Evolutionary conservation across 2,329 filamentous ascomycete genomes (phyloP), one percentile per base, ranked within the genome.

Genomic region (Teratosphaeria zuluensis): DNA sequence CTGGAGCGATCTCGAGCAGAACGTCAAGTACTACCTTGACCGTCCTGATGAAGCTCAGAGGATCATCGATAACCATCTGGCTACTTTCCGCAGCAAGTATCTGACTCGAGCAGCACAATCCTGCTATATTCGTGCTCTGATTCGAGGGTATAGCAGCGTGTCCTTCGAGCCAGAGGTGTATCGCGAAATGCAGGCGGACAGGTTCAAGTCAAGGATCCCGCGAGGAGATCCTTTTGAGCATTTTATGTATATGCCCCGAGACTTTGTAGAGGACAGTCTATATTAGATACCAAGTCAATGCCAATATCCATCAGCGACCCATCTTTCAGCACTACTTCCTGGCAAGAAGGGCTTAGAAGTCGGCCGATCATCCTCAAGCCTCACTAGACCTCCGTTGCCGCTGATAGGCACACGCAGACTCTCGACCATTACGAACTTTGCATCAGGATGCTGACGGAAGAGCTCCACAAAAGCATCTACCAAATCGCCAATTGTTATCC

Each of bases 381-480:
- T 54, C 21, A 19, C 6, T 16, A 16, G 38, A 46, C 11, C 12
- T 19, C 16, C 11, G 28, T 11, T 38, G 51, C 7, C 31, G 21
- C 19, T n/a, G 16, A 6, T n/a, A n/a, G 38, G 38, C 16, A 55
- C 46, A 21, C 61, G 59, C 56, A 66, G 28, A 60, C 63, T 66
- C 61, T 66, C 63, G 38, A 65, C 55, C 61, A 64, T 56, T 1
- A 63, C 60, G 51, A 64, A 66, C 56, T 58, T 62, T 16, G 64
- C 63, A 35, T 56, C 46, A 7, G 38, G 33, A 51, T 60, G 46
- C 28, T 48, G 56, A 46, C 60, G 56, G 35, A 65, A 78, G 65
- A 69, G 71, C 46, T 63, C 61, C 35, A 28, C 54, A 4, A 61
- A 55, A 35, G 63, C 64, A 62, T 66, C 64, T 4, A 62, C 59